Evolutionary conservation across 805 yeast genomes (phyloP), one percentile per base, ranked within the genome.

Genomic region (Cyberlindnera maritima): DNA sequence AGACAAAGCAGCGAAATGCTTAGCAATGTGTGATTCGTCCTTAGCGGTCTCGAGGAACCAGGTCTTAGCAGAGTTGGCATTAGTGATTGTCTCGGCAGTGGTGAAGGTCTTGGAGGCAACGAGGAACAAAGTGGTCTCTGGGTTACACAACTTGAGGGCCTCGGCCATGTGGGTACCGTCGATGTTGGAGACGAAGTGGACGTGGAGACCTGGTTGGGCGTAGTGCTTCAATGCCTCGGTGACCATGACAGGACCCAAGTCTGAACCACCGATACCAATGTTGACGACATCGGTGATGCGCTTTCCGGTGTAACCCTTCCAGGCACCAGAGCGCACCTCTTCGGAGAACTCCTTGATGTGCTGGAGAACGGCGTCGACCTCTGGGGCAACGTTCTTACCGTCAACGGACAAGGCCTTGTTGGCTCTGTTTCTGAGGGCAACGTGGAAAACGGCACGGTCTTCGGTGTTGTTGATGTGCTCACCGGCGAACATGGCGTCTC

Each of bases 211-310:
- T 50, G 81, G 84, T 59, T 86, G 79, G 51, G 85, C 72, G 71
- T 92, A 94, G 58, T 88, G 85, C 77, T 92, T 94, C 66, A 94
- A 79, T 36, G 99, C 97, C 75, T 94, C 98, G 53, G 97, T 89
- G 61, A 94, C 98, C 99, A 94, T 94, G 45, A 94, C 98, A 39
- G 99, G 99, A 62, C 99, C 99, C 61, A 94, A 79, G 71, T 94
- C 99, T 25, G 97, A 90, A 60, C 99, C 99, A 67, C 99, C 99
- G 66, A 94, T 94, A 71, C 99, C 99, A 62, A 94, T 88, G 79
- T 94, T 94, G 63, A 94, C 98, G 47, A 94, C 83, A 63, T 89
- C 96, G 60, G 94, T 87, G 72, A 94, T 92, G 60, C 76, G 72
- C 79, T 90, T 89, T 59, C 98, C 98, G 58, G 97, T 84, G 80